Conservation (phyloP, 192 early-diverging fungal genomes). For the Dimargaris cristalligena region DNA sequence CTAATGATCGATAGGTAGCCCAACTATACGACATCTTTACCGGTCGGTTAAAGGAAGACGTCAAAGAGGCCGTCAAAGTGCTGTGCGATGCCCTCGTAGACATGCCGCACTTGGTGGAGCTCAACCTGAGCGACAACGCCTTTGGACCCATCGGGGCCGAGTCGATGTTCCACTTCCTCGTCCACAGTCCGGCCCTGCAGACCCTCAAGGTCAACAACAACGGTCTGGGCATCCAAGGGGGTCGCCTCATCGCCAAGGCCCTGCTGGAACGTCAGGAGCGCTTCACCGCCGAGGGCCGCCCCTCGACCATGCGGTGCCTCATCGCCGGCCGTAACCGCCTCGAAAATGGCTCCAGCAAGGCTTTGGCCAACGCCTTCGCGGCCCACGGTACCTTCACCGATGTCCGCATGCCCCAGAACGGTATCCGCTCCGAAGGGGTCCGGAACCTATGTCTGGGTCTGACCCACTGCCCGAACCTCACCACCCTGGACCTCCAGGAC, state of each 20-base stretch:
- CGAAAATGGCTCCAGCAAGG: slow-evolving; percentile 62
- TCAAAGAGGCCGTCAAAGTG: slow-evolving; percentile 64
- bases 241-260: slow-evolving; percentile 66
- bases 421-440: slow-evolving; percentile 91
- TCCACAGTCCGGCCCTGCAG: slow-evolving; percentile 62
- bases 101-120: slow-evolving; percentile 59
- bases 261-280: slow-evolving; percentile 60
- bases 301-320: slow-evolving; percentile 57
- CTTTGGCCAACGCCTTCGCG: slow-evolving; percentile 66
- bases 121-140: slow-evolving; percentile 88
- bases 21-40: slow-evolving; percentile 90
- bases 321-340: slow-evolving; percentile 87
- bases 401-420: slow-evolving; percentile 91
- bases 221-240: slow-evolving; percentile 85
- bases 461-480: slow-evolving; percentile 41
- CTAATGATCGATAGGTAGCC: slow-evolving; percentile 64
- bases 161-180: slow-evolving; percentile 71
- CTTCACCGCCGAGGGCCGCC: slow-evolving; percentile 38
- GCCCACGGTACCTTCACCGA: slow-evolving; percentile 57
- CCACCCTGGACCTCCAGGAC: slow-evolving; percentile 82
- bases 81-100: slow-evolving; percentile 70
- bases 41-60: slow-evolving; percentile 74
- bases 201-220: slow-evolving; percentile 92
- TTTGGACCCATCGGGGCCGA: slow-evolving; percentile 90
- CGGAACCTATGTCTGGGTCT: slow-evolving; percentile 50